These are phyloP conservation scores for Platanus orientalis DNA, from an alignment of 164 flowering plant genomes.

Conservation along the genomic window DNA sequence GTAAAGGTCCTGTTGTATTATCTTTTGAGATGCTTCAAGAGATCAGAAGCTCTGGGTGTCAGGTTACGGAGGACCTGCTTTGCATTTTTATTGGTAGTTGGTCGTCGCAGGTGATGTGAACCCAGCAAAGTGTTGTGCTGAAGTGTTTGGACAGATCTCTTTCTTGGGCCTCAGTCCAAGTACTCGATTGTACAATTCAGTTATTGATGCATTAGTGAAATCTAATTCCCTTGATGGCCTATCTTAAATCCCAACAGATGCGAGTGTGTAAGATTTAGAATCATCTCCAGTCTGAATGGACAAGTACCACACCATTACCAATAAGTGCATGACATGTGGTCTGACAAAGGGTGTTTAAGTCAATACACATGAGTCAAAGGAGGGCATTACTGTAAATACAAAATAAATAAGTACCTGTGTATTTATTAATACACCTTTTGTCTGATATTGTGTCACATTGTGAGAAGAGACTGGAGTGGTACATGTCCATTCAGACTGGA, in stretches of 20 bases:
- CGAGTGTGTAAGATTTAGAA: too few species aligned
- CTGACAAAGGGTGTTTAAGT: too few species aligned
- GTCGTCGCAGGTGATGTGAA: constrained; percentile 96
- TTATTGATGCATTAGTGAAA: constrained; percentile 78
- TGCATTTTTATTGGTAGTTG: constrained; percentile 80
- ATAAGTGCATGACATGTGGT: too few species aligned
- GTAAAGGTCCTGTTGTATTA: constrained; percentile 79
- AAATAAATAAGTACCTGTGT: too few species aligned
- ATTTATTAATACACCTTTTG: too few species aligned
- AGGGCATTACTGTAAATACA: too few species aligned
- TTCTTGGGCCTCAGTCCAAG: constrained; percentile 64
- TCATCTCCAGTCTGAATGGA: too few species aligned
- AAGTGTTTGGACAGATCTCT: constrained; percentile 80
- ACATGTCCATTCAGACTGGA: too few species aligned
- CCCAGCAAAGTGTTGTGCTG: constrained; percentile 70
- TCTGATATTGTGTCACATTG: too few species aligned
- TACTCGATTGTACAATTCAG: constrained; percentile 85
- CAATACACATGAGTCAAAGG: too few species aligned
- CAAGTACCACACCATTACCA: too few species aligned
- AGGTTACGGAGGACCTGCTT: constrained; percentile 57
- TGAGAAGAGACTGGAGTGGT: too few species aligned
- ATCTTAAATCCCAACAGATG: constrained; percentile 92
- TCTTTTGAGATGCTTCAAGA: constrained; percentile 61
- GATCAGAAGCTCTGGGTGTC: constrained; percentile 41
- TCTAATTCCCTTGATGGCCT: constrained; percentile 87